Evolutionary conservation across 164 flowering plant genomes (phyloP).

Genomic region (Cinnamomum chago): DNA sequence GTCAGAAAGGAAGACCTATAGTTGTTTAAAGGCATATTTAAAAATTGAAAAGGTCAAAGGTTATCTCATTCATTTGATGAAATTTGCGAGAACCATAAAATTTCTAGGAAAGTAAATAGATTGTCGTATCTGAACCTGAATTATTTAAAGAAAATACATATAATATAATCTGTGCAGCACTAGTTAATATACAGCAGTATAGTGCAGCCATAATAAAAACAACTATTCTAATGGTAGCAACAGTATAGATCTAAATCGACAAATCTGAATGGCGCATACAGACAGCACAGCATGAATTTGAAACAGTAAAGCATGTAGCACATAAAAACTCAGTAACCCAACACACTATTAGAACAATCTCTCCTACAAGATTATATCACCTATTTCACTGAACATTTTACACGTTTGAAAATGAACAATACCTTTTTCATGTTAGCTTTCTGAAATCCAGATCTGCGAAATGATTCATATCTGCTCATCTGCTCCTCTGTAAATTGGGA

Average conservation of each 20-base stretch:
- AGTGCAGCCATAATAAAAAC: too few relatives aligned
- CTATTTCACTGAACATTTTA: not conserved
- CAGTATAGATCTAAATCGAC: too few relatives aligned
- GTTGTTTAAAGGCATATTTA: not conserved
- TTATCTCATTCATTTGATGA: not conserved
- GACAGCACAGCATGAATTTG: too few relatives aligned
- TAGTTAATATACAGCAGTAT: too few relatives aligned
- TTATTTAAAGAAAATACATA: too few relatives aligned
- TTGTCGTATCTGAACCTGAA: not conserved
- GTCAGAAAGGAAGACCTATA: not conserved
- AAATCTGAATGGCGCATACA: too few relatives aligned
- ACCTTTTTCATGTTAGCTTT: conserved; percentile 92
- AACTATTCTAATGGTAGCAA: too few relatives aligned
- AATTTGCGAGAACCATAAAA: not conserved
- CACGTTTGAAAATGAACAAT: conserved; percentile 6
- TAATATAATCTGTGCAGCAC: too few relatives aligned
- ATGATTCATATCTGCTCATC: conserved; percentile 94
- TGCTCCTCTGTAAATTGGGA: conserved; percentile 83
- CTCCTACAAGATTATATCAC: not conserved
- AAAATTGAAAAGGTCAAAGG: not conserved
- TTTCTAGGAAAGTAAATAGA: not conserved
- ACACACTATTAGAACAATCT: too few relatives aligned
- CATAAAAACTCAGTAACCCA: too few relatives aligned
- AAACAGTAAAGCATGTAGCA: too few relatives aligned
- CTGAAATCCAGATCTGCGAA: conserved; percentile 92